Evolutionary conservation across 805 yeast genomes (phyloP), one percentile per base, ranked within the genome.

Genomic region (Sungouiella thailandica): DNA sequence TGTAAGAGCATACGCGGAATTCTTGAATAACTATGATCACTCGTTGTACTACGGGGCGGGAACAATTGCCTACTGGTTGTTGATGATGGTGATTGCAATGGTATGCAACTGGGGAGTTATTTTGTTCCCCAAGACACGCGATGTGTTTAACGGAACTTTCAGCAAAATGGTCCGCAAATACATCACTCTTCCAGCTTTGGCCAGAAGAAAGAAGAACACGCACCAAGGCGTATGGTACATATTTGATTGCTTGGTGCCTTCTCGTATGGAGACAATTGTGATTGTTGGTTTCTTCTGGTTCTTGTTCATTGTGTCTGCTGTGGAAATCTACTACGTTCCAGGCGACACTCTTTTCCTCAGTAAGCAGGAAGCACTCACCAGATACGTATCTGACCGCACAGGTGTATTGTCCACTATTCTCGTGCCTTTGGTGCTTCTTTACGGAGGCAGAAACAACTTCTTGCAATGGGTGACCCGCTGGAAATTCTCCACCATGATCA

Each of bases 11-110:
- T 28, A 58, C 40, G 57, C 51, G 23, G 59, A 57, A 32, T 60
- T 53, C 35, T 46, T 63, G 28, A 67, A 67, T 4, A 62, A 63
- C 49, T 60, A 59, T 36, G 63, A 62, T 34, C 52, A 55, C 20
- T 68, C 80, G 2, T 43, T 50, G 9, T 58, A 46, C 36, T 60
- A 49, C 29, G 61, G 60, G 2, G 34, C 65, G 10, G 76, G 65
- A 2, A 41, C 67, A 23, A 36, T 77, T 15, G 70, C 72, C 0
- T 74, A 68, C 42, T 74, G 80, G 78, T 70, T 59, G 4, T 32
- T 60, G 1, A 54, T 77, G 25, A 45, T 73, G 35, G 26, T 75
- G 1, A 18, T 68, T 16, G 63, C 73, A 3, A 64, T 65, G 2
- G 14, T 72, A 11, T 46, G 55, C 27, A 68, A 73, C 39, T 68